phyloP scores from a whole-genome alignment of 2,329 filamentous ascomycete genomes.

The Cercospora janseana region DNA sequence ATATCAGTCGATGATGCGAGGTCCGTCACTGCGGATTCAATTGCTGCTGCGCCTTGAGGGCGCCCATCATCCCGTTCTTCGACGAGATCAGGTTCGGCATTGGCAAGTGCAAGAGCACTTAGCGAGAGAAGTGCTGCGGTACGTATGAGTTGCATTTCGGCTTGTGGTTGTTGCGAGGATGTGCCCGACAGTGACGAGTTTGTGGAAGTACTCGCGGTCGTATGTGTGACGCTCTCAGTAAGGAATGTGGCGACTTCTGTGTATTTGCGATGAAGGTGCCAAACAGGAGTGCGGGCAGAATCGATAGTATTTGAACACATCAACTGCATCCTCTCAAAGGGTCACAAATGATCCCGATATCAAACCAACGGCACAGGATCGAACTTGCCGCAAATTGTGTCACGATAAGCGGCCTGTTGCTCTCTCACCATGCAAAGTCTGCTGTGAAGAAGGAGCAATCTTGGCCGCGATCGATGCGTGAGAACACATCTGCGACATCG shows the following conservation, averaged over 20 bases:
- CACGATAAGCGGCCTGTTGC: too few relatives aligned
- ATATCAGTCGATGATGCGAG: slow-evolving; percentile 6
- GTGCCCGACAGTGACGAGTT: too few relatives aligned
- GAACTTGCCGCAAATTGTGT: too few relatives aligned
- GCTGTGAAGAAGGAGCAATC: too few relatives aligned
- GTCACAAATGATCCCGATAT: neutral
- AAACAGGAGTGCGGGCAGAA: too few relatives aligned
- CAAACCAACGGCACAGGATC: slow-evolving; percentile 3
- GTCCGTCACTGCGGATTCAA: slow-evolving; percentile 15
- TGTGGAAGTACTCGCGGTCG: too few relatives aligned
- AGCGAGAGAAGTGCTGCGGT: slow-evolving; percentile 4
- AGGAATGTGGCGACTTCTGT: neutral
- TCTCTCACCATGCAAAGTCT: too few relatives aligned
- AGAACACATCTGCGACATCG: too few relatives aligned
- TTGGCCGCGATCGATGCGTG: too few relatives aligned
- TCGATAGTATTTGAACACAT: slow-evolving; percentile 1
- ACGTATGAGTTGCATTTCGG: neutral
- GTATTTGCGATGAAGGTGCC: too few relatives aligned
- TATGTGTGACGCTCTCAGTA: too few relatives aligned
- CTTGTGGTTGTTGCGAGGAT: neutral
- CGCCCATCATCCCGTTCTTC: neutral
- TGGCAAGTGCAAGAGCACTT: neutral
- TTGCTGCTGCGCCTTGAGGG: slow-evolving; percentile 8
- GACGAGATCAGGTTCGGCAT: neutral
- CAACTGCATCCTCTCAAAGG: neutral